Evolutionary conservation across 108 stramenopile species (phyloP).

Genomic region (Craspedostauros australis): DNA sequence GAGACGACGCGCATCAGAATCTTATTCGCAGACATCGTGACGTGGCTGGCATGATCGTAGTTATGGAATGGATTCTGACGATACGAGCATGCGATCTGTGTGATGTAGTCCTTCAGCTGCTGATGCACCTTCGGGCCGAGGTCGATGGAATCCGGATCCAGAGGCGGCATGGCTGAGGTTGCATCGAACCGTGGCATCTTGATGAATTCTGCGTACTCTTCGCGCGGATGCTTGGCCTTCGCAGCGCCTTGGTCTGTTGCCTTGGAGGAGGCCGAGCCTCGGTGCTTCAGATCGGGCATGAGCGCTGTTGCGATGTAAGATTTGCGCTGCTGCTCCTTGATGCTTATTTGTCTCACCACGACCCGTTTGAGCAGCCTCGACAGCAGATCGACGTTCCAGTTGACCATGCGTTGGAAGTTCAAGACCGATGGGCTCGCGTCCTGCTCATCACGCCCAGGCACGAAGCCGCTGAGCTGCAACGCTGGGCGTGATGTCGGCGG

Average conservation of each 20-base stretch:
- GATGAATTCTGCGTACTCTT: constrained; percentile 16
- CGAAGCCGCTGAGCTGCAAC: no score
- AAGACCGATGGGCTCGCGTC: no score
- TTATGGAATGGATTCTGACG: constrained; percentile 48
- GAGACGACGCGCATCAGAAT: constrained; percentile 19
- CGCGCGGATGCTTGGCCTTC: no score
- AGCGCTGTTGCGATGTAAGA: no score
- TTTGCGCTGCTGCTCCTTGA: no score
- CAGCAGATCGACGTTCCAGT: constrained; percentile 25
- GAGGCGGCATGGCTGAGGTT: background rate
- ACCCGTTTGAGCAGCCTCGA: constrained; percentile 11
- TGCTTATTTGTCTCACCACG: no score
- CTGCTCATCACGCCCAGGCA: no score
- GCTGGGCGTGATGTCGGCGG: no score
- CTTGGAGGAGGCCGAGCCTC: constrained; percentile 11
- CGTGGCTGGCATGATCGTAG: constrained; percentile 57
- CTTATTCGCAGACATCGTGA: constrained; percentile 33
- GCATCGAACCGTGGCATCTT: constrained; percentile 11
- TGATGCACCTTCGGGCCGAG: constrained; percentile 6
- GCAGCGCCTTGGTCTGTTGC: no score
- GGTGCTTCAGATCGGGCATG: no score
- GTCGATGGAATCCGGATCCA: constrained; percentile 11
- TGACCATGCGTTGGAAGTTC: constrained; percentile 17
- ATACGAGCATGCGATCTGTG: constrained; percentile 25
- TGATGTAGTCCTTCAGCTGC: constrained; percentile 26